Evolutionary conservation across 257 asterid genomes (phyloP), one percentile per base, ranked within the genome.

Genomic region (Apocynum venetum): DNA sequence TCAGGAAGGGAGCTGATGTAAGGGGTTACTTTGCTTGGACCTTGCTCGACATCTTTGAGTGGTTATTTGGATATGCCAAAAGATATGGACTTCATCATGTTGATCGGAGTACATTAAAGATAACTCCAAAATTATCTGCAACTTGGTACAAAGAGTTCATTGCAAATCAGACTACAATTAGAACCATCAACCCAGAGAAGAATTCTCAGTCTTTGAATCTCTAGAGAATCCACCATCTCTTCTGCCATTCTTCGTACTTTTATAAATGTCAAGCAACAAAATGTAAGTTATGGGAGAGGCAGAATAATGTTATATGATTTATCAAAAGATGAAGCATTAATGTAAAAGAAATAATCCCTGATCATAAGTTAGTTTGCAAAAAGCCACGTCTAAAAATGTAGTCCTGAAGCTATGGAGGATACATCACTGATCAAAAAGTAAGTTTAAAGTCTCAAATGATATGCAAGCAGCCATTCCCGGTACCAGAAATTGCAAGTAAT

Each of bases 21-120:
- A 82, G 82, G 60, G 82, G 82, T 44, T 82, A 82, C 76, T 82
- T 82, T 74, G 79, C 35, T 59, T 77, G 84, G 84, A 73, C 82
- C 43, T 81, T 81, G 73, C 81, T 68, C 5, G 84, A 81, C 44
- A 65, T 67, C 51, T 77, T 66, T 13, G 82, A 81, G 63, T 81
- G 84, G 84, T 15, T 51, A 14, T 51, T 59, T 51, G 84, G 84
- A 55, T 81, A 71, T 71, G 72, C 25, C 51, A 78, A 57, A 55
- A 61, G 81, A 57, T 71, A 71, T 52, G 82, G 85, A 64, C 77
- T 77, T 1, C 78, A 77, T 67, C 59, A 82, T 15, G 79, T 77
- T 35, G 82, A 77, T 68, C 85, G 71, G 17, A 71, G 25, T 63
- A 77, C 82, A 20, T 55, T 85, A 46, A 70, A 77, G 76, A 77